phyloP scores from a whole-genome alignment of 2,329 filamentous ascomycete genomes.

The Cordyceps fumosorosea region DNA sequence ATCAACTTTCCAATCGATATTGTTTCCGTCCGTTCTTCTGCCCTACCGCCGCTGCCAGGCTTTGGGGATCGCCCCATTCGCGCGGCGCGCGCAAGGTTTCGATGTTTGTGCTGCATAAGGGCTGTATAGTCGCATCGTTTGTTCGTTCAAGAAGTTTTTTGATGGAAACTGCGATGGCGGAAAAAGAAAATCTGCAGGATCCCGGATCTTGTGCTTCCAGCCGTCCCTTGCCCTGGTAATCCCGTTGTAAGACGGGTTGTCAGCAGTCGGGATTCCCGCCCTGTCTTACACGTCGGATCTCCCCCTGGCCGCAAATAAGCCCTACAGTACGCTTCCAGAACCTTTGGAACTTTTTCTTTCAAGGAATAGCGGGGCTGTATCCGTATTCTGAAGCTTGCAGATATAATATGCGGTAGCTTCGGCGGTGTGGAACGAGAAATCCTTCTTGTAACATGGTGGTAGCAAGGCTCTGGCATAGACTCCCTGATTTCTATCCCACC shows the following conservation, averaged over 20 bases:
- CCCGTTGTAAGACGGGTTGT: background rate
- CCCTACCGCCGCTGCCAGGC: no score
- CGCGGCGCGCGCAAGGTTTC: background rate
- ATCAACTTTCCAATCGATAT: no score
- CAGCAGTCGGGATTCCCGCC: background rate
- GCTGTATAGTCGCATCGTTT: background rate
- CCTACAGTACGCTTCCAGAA: background rate
- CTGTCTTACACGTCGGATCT: background rate
- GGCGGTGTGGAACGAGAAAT: background rate
- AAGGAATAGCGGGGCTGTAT: no score
- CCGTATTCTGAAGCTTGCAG: background rate
- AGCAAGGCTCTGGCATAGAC: background rate
- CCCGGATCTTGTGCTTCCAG: background rate
- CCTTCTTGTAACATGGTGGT: background rate
- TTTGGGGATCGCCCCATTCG: background rate
- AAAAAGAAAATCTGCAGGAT: background rate
- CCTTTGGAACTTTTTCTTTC: background rate
- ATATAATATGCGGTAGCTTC: background rate
- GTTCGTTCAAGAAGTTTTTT: background rate
- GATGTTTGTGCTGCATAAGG: background rate
- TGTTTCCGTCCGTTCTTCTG: no score
- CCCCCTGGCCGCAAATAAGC: background rate
- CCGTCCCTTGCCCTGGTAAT: no score
- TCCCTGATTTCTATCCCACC: background rate
- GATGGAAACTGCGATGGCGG: background rate